Base-by-base conservation (phyloP, 352 stramenopile species). In the Elongisporangium prolatum region DNA sequence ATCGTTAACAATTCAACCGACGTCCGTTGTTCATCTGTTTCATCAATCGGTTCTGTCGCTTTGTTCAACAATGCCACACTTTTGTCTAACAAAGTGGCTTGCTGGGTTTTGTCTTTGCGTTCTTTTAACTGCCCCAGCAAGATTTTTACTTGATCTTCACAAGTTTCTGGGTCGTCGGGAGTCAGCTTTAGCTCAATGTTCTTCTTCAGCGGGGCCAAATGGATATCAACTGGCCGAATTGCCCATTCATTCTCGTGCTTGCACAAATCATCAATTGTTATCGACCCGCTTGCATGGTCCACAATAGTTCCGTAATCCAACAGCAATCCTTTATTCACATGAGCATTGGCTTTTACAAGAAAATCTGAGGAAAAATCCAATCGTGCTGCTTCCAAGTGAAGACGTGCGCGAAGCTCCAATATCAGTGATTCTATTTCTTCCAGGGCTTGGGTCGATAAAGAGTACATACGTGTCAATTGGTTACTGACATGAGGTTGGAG, bases 321-420 rank as follows among this genome's bases (percentile, higher is more conserved):
- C 21, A 50, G 56, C 3, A 93, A 59, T 20, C 79, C 84, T 57
- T 90, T 83, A 13, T 60, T 77, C 1, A 87, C 69, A 34, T 87
- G 85, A 3, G 62, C 52, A 21, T 77, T 73, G 0, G 90, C 89
- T 51, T 97, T 96, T n/a, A 65, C 72, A 8, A 97, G 60, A 56
- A 95, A 97, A 51, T 97, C 86, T 2, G 74, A 80, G 1, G 61
- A 64, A n/a, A 95, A 60, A 47, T 98, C 88, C n/a, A 95, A 73
- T 57, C 95, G 95, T 4, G 77, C 74, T 0, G 94, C 67, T 69
- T 97, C 90, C 17, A 96, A 58, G 54, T 94, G 76, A 9, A 97
- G 57, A 21, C 92, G 75, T 9, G 86, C 83, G 21, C 89, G 86
- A 6, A 97, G 71, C 21, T 69, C 69, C 14, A 94, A 59, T 5